Base-by-base conservation (phyloP, 2,329 filamentous ascomycete species). In the Apiospora kogelbergensis region DNA sequence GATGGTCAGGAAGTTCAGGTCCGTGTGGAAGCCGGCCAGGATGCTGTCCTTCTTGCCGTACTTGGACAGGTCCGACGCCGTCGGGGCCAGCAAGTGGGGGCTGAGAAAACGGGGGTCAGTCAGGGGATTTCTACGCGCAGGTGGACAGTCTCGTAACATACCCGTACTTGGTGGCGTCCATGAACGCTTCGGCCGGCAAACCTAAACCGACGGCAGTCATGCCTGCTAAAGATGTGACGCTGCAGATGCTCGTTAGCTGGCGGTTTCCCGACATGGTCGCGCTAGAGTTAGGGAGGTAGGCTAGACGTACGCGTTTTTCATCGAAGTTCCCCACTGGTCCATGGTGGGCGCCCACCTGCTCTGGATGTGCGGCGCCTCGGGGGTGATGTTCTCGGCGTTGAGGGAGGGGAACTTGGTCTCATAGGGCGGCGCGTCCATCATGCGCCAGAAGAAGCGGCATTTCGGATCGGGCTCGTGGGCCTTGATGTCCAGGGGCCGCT, bases 1-100 rank as follows among this genome's bases (percentile, higher is more conserved):
- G 78, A 90, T 90, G 72, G 88, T 90, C 67, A 90, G 82, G 76
- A 89, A 90, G 82, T 90, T 90, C 69, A 90, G 85, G 74, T 90
- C 88, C 0, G 88, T 89, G 77, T 90, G 88, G 81, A 90, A 90
- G 46, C 88, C 88, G 20, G 88, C 88, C 20, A 90, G 84, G 74
- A 90, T 89, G 65, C 86, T 89, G 80, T 89, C 83, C 66, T 82
- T 80, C 3, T 77, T 64, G 63, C 85, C 85, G 79, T 89, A 88
- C 69, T 84, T 86, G 15, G 71, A 67, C 15, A 90, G 83, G 74
- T 90, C 86, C 0, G 87, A 89, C 1, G 88, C 86, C 1, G 88
- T 90, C 0, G 88, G 88, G 1, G 88, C 88, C 20, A 90, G 85
- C 63, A 89, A 84, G 72, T 90, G 88, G 2, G 88, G 87, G n/a